These are phyloP conservation scores for Calonectria montana DNA, from an alignment of 2,329 filamentous ascomycete genomes.

Conservation along the genomic window DNA sequence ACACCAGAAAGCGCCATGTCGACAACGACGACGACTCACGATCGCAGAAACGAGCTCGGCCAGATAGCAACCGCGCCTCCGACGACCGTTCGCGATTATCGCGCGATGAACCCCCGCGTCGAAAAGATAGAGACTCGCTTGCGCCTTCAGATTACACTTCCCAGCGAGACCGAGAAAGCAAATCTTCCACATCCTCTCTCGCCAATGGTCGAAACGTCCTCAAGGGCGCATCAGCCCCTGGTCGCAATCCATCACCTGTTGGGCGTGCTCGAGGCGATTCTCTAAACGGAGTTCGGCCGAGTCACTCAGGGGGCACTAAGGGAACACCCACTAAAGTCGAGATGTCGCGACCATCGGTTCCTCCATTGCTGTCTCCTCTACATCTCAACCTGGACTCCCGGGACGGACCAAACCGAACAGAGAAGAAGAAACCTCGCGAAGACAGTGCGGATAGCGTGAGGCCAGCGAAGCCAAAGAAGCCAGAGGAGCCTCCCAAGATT, in stretches of 20 bases:
- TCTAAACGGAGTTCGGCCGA: slow-evolving; percentile 56
- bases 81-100: slow-evolving; percentile 48
- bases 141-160: slow-evolving; percentile 43
- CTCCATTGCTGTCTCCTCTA: slow-evolving; percentile 65
- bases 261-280: slow-evolving; percentile 54
- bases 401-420: slow-evolving; percentile 45
- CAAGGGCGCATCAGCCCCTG: slow-evolving; percentile 43
- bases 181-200: slow-evolving; percentile 42
- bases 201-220: slow-evolving; percentile 51
- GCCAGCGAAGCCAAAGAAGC: slow-evolving; percentile 46
- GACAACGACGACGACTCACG: slow-evolving; percentile 58
- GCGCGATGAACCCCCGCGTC: slow-evolving; percentile 49
- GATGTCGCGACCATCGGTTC: slow-evolving; percentile 55
- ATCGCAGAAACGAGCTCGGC: slow-evolving; percentile 59
- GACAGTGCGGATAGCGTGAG: slow-evolving; percentile 43
- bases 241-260: slow-evolving; percentile 48
- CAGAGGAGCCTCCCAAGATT: slow-evolving; percentile 37
- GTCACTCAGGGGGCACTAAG: slow-evolving; percentile 47
- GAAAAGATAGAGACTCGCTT: slow-evolving; percentile 46
- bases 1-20: slow-evolving; percentile 59
- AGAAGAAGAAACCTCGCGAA: slow-evolving; percentile 49
- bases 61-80: slow-evolving; percentile 48
- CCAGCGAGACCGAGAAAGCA: slow-evolving; percentile 41
- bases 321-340: slow-evolving; percentile 54
- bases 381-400: slow-evolving; percentile 58